Evolutionary conservation across 371 early-diverging fungal species (phyloP).

Genomic region (Chytridium lagenaria): DNA sequence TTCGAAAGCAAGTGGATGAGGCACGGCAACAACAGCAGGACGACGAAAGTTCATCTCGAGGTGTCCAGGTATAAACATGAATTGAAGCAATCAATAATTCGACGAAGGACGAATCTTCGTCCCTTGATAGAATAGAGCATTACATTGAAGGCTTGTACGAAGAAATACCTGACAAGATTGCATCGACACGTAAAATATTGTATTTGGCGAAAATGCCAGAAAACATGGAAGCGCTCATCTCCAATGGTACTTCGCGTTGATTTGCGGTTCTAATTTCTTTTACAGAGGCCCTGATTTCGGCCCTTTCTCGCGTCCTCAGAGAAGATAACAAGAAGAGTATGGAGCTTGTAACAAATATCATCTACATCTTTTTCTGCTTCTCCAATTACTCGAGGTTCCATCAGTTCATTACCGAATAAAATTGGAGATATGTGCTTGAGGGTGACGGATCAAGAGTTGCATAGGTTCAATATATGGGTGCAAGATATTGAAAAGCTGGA

Average conservation of each 20-base stretch:
- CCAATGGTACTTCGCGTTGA: conserved; percentile 41
- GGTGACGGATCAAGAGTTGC: conserved; percentile 54
- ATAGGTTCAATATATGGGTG: conserved; percentile 49
- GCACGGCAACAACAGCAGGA: conserved; percentile 16
- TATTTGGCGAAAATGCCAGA: conserved; percentile 45
- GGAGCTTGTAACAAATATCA: conserved; percentile 58
- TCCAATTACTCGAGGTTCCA: conserved; percentile 57
- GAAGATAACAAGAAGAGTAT: conserved; percentile 56
- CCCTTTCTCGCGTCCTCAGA: conserved; percentile 59
- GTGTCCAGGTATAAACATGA: neutral
- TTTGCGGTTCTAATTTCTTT: neutral
- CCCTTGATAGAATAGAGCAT: conserved; percentile 49
- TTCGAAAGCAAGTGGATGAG: conserved; percentile 36
- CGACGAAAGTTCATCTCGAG: conserved; percentile 10
- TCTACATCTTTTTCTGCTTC: conserved; percentile 58
- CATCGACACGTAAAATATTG: conserved; percentile 52
- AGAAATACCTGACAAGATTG: conserved; percentile 57
- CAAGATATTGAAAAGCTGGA: conserved; percentile 51
- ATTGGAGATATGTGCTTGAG: conserved; percentile 61
- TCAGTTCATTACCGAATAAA: conserved; percentile 55
- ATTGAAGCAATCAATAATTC: neutral
- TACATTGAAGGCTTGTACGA: conserved; percentile 63
- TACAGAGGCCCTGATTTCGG: conserved; percentile 57
- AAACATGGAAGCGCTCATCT: conserved; percentile 46
- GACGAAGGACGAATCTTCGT: conserved; percentile 39